A percentile compares a stretch with the other conserved stretches of the same genome.
Conservation (phyloP, 495 filamentous ascomycete genomes). For the Tuber borchii region DNA sequence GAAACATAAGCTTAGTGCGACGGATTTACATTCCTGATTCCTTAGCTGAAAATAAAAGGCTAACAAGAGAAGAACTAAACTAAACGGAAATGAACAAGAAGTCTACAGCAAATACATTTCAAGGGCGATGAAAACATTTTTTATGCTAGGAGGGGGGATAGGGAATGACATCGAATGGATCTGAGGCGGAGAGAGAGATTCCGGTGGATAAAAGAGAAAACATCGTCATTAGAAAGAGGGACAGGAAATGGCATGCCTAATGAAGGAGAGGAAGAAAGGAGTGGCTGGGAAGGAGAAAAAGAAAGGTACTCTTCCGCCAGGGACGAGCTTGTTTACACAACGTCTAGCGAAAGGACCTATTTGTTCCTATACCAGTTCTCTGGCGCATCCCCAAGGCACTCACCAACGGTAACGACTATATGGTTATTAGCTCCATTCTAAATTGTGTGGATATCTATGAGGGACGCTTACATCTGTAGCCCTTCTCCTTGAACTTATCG, state of each 20-base stretch:
- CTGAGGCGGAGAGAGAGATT: background rate
- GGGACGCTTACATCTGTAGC: conserved; percentile 31
- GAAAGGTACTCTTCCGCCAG: background rate
- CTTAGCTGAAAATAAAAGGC: no score
- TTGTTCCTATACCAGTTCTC: conserved; percentile 63
- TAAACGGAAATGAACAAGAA: no score
- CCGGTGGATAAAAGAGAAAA: background rate
- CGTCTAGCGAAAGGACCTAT: background rate
- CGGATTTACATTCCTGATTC: no score
- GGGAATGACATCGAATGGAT: background rate
- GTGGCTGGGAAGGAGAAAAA: background rate
- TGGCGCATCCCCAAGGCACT: conserved; percentile 64
- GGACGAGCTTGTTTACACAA: background rate
- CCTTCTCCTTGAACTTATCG: conserved; percentile 38
- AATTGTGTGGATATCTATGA: background rate
- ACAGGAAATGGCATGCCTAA: background rate
- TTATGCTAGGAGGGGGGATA: background rate
- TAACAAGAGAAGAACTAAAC: no score
- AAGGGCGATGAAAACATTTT: no score
- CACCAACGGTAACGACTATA: conserved; percentile 61
- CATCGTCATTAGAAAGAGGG: background rate
- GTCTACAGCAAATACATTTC: no score
- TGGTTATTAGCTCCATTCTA: conserved; percentile 50
- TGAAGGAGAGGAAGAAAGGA: background rate
- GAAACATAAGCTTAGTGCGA: no score